Conservation (phyloP, 345 rosid genomes). For the Syzygium grande region DNA sequence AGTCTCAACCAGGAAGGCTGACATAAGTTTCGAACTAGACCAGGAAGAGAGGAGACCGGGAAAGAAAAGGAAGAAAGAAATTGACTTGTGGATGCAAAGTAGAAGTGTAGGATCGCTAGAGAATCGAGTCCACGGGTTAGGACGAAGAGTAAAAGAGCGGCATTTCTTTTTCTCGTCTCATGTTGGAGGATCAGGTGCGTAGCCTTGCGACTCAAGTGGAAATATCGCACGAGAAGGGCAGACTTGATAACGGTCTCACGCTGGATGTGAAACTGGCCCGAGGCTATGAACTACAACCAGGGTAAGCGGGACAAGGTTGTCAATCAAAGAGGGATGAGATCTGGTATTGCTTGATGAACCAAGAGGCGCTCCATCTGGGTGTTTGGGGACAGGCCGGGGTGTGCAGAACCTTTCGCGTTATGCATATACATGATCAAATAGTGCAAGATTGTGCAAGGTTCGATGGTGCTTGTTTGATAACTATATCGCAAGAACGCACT, state of each 20-base stretch:
- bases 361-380: background rate
- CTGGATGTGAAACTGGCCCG: background rate
- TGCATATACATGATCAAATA: background rate
- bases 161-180: background rate
- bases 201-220: too few species aligned
- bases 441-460: background rate
- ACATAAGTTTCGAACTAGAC: background rate
- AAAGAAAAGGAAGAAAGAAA: background rate
- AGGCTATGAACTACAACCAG: background rate
- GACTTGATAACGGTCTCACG: background rate
- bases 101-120: background rate
- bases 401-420: background rate
- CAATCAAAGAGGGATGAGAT: background rate
- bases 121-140: background rate
- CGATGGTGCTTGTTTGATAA: background rate
- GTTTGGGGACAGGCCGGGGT: background rate
- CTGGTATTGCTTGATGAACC: background rate
- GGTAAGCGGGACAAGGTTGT: background rate
- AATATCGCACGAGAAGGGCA: background rate
- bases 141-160: background rate
- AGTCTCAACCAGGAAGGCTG: background rate
- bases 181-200: background rate
- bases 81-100: background rate
- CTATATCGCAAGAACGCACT: background rate
- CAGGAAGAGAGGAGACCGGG: background rate